phyloP scores from a whole-genome alignment of 2,329 filamentous ascomycete genomes.

The Neonectria hederae region DNA sequence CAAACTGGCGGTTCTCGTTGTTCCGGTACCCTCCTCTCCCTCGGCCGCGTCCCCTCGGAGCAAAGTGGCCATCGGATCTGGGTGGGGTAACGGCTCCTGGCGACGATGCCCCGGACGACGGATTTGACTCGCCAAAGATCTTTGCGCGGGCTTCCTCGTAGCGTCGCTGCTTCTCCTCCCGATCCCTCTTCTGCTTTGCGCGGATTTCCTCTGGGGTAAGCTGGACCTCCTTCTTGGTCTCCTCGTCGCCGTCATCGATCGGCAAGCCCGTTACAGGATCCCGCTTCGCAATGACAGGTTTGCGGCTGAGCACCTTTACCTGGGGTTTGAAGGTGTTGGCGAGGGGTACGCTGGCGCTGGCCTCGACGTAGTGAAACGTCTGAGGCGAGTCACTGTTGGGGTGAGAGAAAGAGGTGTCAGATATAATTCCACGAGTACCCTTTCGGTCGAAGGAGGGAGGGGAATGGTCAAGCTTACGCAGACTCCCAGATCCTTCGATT shows the following conservation, averaged over 20 bases:
- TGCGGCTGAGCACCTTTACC: conserved; percentile 86
- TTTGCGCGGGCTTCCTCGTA: conserved; percentile 91
- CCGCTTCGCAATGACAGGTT: conserved; percentile 71
- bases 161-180: conserved; percentile 88
- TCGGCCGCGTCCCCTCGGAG: conserved; percentile 58
- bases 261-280: conserved; percentile 62
- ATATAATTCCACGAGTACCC: conserved; percentile 13
- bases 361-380: conserved; percentile 78
- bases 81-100: conserved; percentile 70
- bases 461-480: conserved; percentile 67
- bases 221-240: conserved; percentile 69
- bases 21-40: conserved; percentile 51
- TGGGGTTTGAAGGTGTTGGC: conserved; percentile 79
- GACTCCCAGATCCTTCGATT: conserved; percentile 91
- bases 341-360: conserved; percentile 67
- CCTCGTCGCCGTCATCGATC: conserved; percentile 64
- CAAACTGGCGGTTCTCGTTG: conserved; percentile 45
- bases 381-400: conserved; percentile 74
- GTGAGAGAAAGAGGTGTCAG: background rate
- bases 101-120: conserved; percentile 67
- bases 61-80: conserved; percentile 46
- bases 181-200: conserved; percentile 78
- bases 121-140: conserved; percentile 76
- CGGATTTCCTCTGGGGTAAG: conserved; percentile 80
- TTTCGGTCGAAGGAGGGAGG: background rate